Base-by-base conservation (phyloP, 257 asterid species). In the Mitragyna speciosa region DNA sequence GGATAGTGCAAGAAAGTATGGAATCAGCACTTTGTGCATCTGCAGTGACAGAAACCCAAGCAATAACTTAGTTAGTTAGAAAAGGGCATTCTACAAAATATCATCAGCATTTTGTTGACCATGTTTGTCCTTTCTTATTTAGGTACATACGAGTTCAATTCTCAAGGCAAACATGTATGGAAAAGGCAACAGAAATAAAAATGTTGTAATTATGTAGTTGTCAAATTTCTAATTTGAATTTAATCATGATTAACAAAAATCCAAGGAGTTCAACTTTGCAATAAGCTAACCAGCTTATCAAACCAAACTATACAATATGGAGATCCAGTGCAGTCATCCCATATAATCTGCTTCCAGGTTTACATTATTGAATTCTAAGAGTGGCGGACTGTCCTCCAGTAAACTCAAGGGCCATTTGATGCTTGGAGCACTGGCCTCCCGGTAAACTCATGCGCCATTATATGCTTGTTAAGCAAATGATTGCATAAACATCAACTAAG, bases 21-120 rank as follows among this genome's bases (percentile, higher is more conserved):
- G 98, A 78, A 95, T 82, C 93, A 95, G 84, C 76, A 91, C 96
- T 88, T 88, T 88, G 89, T 93, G 99, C 97, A 92, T 93, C 99
- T 95, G 97, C 88, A 83, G 43, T 76, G 70, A 75, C 41, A 49
- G 52, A 70, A 63, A 59, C 47, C 49, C 10, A 75, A 12, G 30
- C 24, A 69, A 39, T 31, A 41, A 8, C 30, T 36, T 12, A 39
- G 73, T 41, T 68, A 19, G 26, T 69, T 4, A 41, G 0, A 68
- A 39, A 41, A 22, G 17, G 17, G 19, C 30, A 69, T 17, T 66
- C 28, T 10, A 15, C 24, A 30, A 0, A 17, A 65, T 20, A 31
- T 65, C 68, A 65, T 28, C 16, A 67, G 72, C 47, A 67, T 31
- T 43, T 67, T 0, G 24, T 67, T 33, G 6, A 67, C 48, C 33